Base-by-base conservation (phyloP, 2,329 filamentous ascomycete species). In the Calonectria crousiana region DNA sequence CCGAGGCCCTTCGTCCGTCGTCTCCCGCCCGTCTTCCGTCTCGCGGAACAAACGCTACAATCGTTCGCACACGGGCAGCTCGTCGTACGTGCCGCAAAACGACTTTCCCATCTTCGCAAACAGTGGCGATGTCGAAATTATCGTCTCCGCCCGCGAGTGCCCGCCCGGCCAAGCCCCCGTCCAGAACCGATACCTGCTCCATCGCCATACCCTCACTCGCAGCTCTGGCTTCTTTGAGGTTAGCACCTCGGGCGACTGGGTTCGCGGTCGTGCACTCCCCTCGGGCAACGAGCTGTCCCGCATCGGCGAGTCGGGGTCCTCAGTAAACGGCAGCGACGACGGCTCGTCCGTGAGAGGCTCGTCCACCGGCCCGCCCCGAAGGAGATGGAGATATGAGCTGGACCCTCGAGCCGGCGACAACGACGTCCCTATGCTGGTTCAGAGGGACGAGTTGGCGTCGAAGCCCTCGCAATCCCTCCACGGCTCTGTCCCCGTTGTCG, bases 171-270 rank as follows among this genome's bases (percentile, higher is more conserved):
- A 74, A 26, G 26, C 71, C 41, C 74, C 79, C 44, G 79, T 77
- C 64, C 94, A 97, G 85, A 94, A 95, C 82, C 90, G 94, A 75
- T 98, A 98, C 83, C 89, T 98, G 60, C 89, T 98, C 71, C 96
- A 98, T 86, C 90, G 93, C 74, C 90, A 98, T 81, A 98, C 96
- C 51, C 87, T 98, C 78, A 93, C 94, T 38, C 94, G 97, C 84
- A 98, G 94, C 81, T 98, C 95, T 8, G 95, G 95, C 20, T 98
- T 98, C 87, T 98, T 98, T 83, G 95, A 98, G 84, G 94, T 94
- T 30, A 95, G 92, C 82, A 95, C 93, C 56, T 95, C 92, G 80
- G 92, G 93, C 72, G 93, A 96, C 83, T 97, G 95, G 95, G 84
- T 84, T 36, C 85, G 81, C 71, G 77, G 79, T 13, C 80, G 76